Percentiles rank a stretch among this genome's conserved stretches.
Conservation (phyloP, 1,284 basidiomycete genomes). For the Apiotrichum mycotoxinovorans region DNA sequence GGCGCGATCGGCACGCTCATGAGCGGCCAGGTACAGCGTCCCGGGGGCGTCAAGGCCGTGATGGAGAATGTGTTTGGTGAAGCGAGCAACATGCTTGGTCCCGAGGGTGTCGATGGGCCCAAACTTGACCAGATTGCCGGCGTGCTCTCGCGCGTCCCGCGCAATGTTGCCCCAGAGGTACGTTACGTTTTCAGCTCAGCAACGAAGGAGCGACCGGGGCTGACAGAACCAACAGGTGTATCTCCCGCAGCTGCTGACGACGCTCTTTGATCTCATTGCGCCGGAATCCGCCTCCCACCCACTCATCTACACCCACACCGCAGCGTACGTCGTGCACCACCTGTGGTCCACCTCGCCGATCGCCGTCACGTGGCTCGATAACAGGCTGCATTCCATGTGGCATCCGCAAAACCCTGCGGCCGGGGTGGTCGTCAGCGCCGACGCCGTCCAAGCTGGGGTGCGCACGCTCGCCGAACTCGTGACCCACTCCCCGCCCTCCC, state of each 20-base stretch:
- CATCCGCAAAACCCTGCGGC: slow-evolving; percentile 20
- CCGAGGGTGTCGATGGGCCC: slow-evolving; percentile 30
- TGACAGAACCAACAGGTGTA: slow-evolving; percentile 21
- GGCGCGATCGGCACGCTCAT: slow-evolving; percentile 28
- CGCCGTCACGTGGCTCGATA: slow-evolving; percentile 50
- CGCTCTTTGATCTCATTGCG: slow-evolving; percentile 26
- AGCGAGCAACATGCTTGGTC: slow-evolving; percentile 20
- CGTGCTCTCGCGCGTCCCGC: slow-evolving; percentile 31
- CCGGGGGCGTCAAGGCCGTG: slow-evolving; percentile 36
- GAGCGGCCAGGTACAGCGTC: slow-evolving; percentile 30
- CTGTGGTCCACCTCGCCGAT: slow-evolving; percentile 25
- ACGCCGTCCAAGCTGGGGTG: slow-evolving; percentile 2
- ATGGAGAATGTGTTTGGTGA: slow-evolving; percentile 44
- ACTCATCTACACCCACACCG: slow-evolving; percentile 31
- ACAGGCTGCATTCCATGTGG: slow-evolving; percentile 44
- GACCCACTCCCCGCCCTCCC: slow-evolving; percentile 69
- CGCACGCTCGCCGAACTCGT: slow-evolving; percentile 36
- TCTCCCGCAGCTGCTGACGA: slow-evolving; percentile 26
- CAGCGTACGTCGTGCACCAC: slow-evolving; percentile 30
- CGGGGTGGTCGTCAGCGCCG: slow-evolving; percentile 2
- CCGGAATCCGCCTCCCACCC: slow-evolving; percentile 19
- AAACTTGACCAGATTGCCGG: slow-evolving; percentile 40
- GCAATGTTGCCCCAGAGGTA: slow-evolving; percentile 25
- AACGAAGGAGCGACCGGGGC: not conserved
- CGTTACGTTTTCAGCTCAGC: not conserved